phyloP scores from a whole-genome alignment of 345 rosid species.

The Acer yangbiense region DNA sequence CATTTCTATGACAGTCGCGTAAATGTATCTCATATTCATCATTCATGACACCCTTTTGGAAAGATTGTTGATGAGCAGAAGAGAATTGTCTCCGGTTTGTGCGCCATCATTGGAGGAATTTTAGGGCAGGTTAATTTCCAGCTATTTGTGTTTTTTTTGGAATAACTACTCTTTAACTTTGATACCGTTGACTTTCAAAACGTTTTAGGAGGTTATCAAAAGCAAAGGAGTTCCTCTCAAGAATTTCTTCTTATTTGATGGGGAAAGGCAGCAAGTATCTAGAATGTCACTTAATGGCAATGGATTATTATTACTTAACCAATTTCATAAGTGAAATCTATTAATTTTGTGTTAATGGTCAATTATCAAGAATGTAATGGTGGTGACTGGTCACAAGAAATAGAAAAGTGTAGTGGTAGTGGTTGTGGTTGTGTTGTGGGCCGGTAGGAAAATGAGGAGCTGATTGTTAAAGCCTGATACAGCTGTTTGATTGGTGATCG shows the following conservation, averaged over 20 bases:
- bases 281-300: not conserved
- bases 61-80: slow-evolving; percentile 52
- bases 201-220: slow-evolving; percentile 78
- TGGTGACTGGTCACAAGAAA: not conserved
- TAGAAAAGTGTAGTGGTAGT: not conserved
- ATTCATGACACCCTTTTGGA: slow-evolving; percentile 65
- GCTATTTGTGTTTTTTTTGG: not conserved
- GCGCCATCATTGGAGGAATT: slow-evolving; percentile 81
- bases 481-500: not conserved
- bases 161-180: not conserved
- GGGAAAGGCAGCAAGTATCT: slow-evolving; percentile 58
- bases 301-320: not conserved
- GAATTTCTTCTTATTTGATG: slow-evolving; percentile 92
- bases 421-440: not conserved
- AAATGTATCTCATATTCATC: slow-evolving; percentile 59
- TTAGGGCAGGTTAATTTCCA: slow-evolving; percentile 73
- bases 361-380: not conserved
- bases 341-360: not conserved
- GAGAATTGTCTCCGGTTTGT: slow-evolving; percentile 87
- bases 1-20: slow-evolving; percentile 46
- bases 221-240: slow-evolving; percentile 83
- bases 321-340: not conserved
- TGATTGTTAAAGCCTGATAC: not conserved
- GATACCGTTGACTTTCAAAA: slow-evolving; percentile 7
- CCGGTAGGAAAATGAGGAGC: not conserved